These are phyloP conservation scores for Entrophospora sp. DNA, from an alignment of 192 early-diverging fungal species.

Conservation along the genomic window DNA sequence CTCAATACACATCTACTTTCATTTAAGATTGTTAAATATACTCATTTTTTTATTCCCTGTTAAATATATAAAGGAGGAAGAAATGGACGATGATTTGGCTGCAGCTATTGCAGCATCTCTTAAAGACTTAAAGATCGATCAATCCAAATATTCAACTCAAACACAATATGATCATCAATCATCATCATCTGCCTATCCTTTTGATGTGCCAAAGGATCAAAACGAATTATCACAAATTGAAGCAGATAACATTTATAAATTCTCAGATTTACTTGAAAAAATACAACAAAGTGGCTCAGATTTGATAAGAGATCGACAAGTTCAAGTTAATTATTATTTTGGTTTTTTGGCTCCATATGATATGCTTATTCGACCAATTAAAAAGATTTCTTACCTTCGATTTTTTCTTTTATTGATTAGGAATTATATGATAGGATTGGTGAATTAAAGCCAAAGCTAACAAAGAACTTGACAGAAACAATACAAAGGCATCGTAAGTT, in stretches of 20 bases:
- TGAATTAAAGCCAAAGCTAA: conserved; percentile 76
- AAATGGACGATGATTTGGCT: conserved; percentile 59
- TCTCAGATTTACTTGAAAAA: conserved; percentile 75
- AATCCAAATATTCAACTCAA: not conserved
- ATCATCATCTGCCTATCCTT: no score
- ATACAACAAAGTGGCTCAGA: conserved; percentile 73
- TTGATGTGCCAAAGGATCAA: no score
- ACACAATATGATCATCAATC: no score
- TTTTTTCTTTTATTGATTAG: not conserved
- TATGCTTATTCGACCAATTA: no score
- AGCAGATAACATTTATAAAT: conserved; percentile 83
- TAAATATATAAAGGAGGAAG: conserved; percentile 44
- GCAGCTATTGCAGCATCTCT: conserved; percentile 75
- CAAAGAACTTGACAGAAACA: conserved; percentile 61
- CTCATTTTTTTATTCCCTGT: no score
- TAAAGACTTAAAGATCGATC: conserved; percentile 44
- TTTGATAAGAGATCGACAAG: conserved; percentile 64
- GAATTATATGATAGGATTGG: conserved; percentile 81
- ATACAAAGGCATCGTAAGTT: conserved; percentile 64
- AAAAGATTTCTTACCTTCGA: no score
- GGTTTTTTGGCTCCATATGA: no score
- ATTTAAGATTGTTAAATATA: no score
- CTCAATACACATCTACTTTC: not conserved
- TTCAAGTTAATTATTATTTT: conserved; percentile 42
- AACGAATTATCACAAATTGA: conserved; percentile 69